Evolutionary conservation across 2,329 filamentous ascomycete genomes (phyloP).

Genomic region (Neoascochyta sp.): DNA sequence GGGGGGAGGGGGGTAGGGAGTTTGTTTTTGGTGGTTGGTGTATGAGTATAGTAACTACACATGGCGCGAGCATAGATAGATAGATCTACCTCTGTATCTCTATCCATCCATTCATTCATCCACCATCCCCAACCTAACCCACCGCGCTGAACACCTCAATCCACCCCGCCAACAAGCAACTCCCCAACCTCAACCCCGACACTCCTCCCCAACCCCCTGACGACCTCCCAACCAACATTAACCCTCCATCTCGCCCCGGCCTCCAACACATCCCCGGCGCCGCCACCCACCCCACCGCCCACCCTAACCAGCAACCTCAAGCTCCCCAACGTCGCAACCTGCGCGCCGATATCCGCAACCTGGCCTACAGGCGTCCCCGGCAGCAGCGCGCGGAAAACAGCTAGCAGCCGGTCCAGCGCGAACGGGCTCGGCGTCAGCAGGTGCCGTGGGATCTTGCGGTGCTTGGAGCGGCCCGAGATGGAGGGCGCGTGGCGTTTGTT

Average conservation of each 20-base stretch:
- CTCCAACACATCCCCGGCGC: constrained; percentile 61
- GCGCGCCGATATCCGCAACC: constrained; percentile 48
- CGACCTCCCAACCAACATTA: constrained; percentile 74
- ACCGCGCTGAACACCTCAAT: constrained; percentile 10
- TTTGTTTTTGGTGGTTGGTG: too few species aligned
- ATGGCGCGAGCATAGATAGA: too few species aligned
- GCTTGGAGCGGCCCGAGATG: constrained; percentile 43
- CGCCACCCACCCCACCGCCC: constrained; percentile 60
- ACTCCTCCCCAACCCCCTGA: constrained; percentile 65
- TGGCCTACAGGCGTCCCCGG: constrained; percentile 44
- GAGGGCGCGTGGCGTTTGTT: constrained; percentile 42
- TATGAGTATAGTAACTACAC: too few species aligned
- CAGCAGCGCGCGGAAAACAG: constrained; percentile 68
- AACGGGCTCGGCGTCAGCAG: constrained; percentile 74
- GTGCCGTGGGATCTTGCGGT: constrained; percentile 71
- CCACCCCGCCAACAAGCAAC: constrained; percentile 44
- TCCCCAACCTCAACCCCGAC: constrained; percentile 77
- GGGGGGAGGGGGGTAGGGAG: too few species aligned
- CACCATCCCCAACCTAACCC: too few species aligned
- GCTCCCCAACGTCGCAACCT: constrained; percentile 68
- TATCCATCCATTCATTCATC: too few species aligned
- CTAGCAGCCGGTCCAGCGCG: constrained; percentile 71
- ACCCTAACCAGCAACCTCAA: constrained; percentile 62
- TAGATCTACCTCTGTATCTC: too few species aligned
- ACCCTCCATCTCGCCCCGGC: constrained; percentile 71